Conservation (phyloP, 805 yeast species). For the Saturnispora dispora region DNA sequence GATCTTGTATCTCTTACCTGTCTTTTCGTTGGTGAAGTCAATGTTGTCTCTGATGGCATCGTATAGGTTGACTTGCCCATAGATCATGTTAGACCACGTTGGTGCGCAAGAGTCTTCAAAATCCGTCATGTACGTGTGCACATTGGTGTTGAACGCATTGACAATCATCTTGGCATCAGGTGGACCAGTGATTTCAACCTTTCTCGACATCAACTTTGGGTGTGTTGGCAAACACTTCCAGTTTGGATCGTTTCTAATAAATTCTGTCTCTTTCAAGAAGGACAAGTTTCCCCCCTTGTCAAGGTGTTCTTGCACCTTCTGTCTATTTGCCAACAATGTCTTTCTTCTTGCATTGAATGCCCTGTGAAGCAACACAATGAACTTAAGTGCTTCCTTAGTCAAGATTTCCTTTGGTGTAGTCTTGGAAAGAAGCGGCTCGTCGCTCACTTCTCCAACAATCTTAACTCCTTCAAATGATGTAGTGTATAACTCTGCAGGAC, state of each 20-base stretch:
- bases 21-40: constrained; percentile 33
- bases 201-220: constrained; percentile 63
- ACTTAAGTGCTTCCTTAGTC: constrained; percentile 52
- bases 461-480: constrained; percentile 41
- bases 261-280: constrained; percentile 58
- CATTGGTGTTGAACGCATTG: constrained; percentile 70
- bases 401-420: constrained; percentile 43
- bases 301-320: constrained; percentile 47
- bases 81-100: constrained; percentile 71
- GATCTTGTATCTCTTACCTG: constrained; percentile 33
- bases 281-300: constrained; percentile 56
- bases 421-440: constrained; percentile 29
- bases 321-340: constrained; percentile 52
- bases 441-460: constrained; percentile 40
- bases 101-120: constrained; percentile 81
- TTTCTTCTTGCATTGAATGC: constrained; percentile 57
- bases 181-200: constrained; percentile 81
- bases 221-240: constrained; percentile 74
- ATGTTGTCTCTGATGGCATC: constrained; percentile 69
- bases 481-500: constrained; percentile 20
- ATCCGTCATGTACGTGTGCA: constrained; percentile 80
- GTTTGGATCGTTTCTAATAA: constrained; percentile 59
- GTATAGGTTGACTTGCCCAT: constrained; percentile 71
- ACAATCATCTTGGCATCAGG: constrained; percentile 78
- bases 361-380: constrained; percentile 65